Conservation (phyloP, 163 green algal species). For the Prototheca stagnorum region DNA sequence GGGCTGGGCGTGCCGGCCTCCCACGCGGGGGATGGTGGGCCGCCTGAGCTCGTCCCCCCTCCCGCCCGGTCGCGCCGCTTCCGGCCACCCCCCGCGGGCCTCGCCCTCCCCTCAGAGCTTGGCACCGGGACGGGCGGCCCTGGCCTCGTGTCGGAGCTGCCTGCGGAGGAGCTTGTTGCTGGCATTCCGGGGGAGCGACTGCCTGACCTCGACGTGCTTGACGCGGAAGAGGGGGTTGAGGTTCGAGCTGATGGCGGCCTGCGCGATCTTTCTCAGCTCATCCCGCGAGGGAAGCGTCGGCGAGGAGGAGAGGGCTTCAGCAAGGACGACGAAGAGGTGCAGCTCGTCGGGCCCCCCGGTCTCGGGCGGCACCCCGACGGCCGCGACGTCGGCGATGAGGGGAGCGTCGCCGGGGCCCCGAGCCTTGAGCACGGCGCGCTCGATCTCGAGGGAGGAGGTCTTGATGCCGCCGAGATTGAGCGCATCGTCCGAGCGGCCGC, state of each 20-base stretch:
- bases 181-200: conserved; percentile 62
- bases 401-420: conserved; percentile 22
- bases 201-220: conserved; percentile 28
- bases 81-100: no score
- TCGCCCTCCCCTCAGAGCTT: conserved; percentile 10
- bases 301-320: neutral
- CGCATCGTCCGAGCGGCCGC: conserved; percentile 77
- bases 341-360: conserved; percentile 71
- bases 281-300: no score
- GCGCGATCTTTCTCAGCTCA: conserved; percentile 20
- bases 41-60: no score
- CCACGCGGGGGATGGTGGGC: no score
- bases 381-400: conserved; percentile 52
- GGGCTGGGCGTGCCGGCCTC: no score
- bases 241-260: conserved; percentile 36
- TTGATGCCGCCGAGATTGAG: conserved; percentile 97
- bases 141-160: conserved; percentile 40
- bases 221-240: conserved; percentile 89
- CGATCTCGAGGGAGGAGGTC: conserved; percentile 69
- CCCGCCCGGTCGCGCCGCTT: no score
- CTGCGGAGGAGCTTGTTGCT: conserved; percentile 86
- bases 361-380: conserved; percentile 47
- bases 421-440: conserved; percentile 51
- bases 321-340: conserved; percentile 59
- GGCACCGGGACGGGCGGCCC: conserved; percentile 1